A percentile compares a stretch with the other conserved stretches of the same genome.
phyloP scores from a whole-genome alignment of 192 early-diverging fungal genomes.

The Jimgerdemannia flammicorona region DNA sequence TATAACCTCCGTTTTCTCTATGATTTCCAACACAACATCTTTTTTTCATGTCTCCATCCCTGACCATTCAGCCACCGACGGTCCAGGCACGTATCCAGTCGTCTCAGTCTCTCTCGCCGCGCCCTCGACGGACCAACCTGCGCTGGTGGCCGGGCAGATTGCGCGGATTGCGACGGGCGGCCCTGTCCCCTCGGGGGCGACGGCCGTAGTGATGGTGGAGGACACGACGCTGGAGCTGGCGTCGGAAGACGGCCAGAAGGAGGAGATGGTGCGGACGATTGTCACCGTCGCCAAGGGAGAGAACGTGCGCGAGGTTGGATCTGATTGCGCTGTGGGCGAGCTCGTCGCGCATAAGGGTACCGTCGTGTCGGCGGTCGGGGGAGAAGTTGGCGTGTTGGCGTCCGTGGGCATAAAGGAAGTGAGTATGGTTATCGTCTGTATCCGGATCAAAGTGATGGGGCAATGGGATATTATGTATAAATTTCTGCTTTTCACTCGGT shows the following conservation, averaged over 20 bases:
- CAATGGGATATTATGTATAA: neutral
- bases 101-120: slow-evolving; percentile 57
- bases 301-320: slow-evolving; percentile 81
- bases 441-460: neutral
- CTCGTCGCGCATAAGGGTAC: slow-evolving; percentile 55
- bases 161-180: slow-evolving; percentile 87
- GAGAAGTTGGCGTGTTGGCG: slow-evolving; percentile 81
- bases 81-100: slow-evolving; percentile 76
- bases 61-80: slow-evolving; percentile 54
- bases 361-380: slow-evolving; percentile 63
- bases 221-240: slow-evolving; percentile 70
- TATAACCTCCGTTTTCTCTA: neutral
- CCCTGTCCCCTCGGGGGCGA: slow-evolving; percentile 74
- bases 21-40: neutral
- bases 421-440: slow-evolving; percentile 7
- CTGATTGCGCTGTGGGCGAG: slow-evolving; percentile 63
- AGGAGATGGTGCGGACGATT: slow-evolving; percentile 50
- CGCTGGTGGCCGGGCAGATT: slow-evolving; percentile 58
- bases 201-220: slow-evolving; percentile 97
- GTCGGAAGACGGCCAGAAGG: slow-evolving; percentile 51
- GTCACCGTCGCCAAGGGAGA: slow-evolving; percentile 42
- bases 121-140: neutral
- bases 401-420: slow-evolving; percentile 68
- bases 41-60: neutral
- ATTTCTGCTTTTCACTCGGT: slow-evolving; percentile 6